Percentiles rank a stretch among this genome's conserved stretches.
phyloP scores from a whole-genome alignment of 225 moss, liverwort and hornwort genomes.

The Thuidium tamariscinum region DNA sequence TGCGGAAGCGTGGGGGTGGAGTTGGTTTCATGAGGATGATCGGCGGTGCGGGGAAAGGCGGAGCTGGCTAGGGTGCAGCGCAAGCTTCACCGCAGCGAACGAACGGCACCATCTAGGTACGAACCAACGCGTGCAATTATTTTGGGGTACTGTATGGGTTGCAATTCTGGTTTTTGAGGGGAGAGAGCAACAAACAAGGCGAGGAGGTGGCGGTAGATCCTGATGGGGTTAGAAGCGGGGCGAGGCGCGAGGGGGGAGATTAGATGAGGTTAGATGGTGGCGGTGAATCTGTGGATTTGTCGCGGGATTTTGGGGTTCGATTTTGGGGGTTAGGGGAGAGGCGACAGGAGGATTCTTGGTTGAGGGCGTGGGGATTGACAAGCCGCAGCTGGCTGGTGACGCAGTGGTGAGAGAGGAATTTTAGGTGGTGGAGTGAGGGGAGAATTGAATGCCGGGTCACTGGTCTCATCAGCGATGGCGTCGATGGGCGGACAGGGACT shows the following conservation, averaged over 20 bases:
- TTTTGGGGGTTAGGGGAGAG: not conserved
- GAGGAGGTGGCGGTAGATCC: conserved; percentile 7
- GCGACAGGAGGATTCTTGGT: conserved; percentile 12
- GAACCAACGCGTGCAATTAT: not conserved
- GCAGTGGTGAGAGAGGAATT: conserved; percentile 30
- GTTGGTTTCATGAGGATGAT: conserved; percentile 24
- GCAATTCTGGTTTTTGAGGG: not conserved
- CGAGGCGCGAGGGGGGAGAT: not conserved
- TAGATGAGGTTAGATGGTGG: conserved; percentile 17
- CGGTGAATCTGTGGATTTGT: conserved; percentile 35
- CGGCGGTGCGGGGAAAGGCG: conserved; percentile 22
- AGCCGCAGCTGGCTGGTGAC: conserved; percentile 54
- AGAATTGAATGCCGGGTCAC: conserved; percentile 83
- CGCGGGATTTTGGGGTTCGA: not conserved
- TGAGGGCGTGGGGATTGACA: conserved; percentile 50
- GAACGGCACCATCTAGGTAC: conserved; percentile 17
- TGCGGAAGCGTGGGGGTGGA: not conserved
- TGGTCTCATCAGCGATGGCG: conserved; percentile 81
- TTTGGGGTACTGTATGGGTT: not conserved
- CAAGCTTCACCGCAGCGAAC: not conserved
- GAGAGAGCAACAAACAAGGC: not conserved
- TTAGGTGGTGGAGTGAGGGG: conserved; percentile 27
- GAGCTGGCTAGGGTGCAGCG: conserved; percentile 24
- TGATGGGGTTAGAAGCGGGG: not conserved
- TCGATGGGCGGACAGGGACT: conserved; percentile 92